phyloP scores from a whole-genome alignment of 306 rosid genomes.

The Rosa multiflora region DNA sequence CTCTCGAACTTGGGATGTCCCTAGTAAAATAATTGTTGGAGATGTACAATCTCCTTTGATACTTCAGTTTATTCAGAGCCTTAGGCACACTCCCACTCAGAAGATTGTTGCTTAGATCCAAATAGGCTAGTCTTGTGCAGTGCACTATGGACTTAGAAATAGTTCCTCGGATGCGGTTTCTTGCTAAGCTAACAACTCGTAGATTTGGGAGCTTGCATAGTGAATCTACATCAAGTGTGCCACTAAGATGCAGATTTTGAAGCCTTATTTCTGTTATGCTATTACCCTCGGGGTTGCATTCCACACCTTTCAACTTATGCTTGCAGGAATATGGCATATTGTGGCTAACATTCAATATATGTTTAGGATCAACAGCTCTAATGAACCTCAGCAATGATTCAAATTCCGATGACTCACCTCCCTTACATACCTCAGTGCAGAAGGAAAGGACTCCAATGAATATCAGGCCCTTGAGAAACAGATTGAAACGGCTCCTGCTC shows the following conservation, averaged over 20 bases:
- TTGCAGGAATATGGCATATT: constrained; percentile 12
- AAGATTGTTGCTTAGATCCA: constrained; percentile 51
- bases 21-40: constrained; percentile 47
- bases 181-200: constrained; percentile 39
- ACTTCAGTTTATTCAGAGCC: constrained; percentile 43
- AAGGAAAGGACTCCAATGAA: constrained; percentile 18
- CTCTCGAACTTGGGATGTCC: constrained; percentile 12
- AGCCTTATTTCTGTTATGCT: constrained; percentile 38
- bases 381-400: constrained; percentile 28
- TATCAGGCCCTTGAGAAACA: constrained; percentile 27
- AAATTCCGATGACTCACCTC: constrained; percentile 29
- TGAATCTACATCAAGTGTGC: constrained; percentile 37
- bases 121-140: constrained; percentile 48
- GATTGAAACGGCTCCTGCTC: constrained; percentile 13
- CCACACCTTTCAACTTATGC: constrained; percentile 33
- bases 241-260: constrained; percentile 34
- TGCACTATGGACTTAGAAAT: constrained; percentile 37
- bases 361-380: constrained; percentile 38
- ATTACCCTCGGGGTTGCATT: constrained; percentile 21
- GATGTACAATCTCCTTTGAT: constrained; percentile 51
- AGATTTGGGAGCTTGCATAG: constrained; percentile 40
- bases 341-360: constrained; percentile 19
- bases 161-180: constrained; percentile 33
- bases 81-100: constrained; percentile 57
- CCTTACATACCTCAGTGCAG: neutral